Base-by-base conservation (phyloP, 495 filamentous ascomycete species). In the Penicillium salamii region DNA sequence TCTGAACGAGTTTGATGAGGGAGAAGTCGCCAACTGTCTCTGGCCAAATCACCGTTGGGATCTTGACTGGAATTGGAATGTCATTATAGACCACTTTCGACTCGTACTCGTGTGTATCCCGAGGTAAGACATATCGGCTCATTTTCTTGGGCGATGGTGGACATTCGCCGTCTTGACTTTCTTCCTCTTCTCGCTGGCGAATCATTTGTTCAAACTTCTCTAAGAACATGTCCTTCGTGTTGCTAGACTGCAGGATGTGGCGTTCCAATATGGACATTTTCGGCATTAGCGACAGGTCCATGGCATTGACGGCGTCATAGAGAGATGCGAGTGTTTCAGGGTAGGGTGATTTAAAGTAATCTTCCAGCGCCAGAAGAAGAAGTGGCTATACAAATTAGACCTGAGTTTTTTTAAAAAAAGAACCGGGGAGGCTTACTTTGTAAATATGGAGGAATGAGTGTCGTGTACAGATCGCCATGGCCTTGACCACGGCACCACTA, bases 381-480 rank as follows among this genome's bases (percentile, higher is more conserved):
- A 99, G 80, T 49, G 93, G 93, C 89, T 95, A 53, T 31, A 4
- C 19, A 48, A 17, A 59, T 70, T 46, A 69, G 62, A 46, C 50
- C 21, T 46, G 17, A 26, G 23, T 8, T 26, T 5, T 19, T 15
- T 23, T 2, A 5, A 7, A 29, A n/a, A 14, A 8, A 15, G 19
- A 7, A 26, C 31, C 11, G 18, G 4, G 14, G 9, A 42, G 52
- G 20, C 71, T 41, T 61, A 90, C 90, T 80, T 97, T 98, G 70
- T 97, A 98, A 48, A 98, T 97, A 67, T 98, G 92, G 42, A 98
- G 77, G 64, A 98, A 98, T n/a, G 93, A 91, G 73, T 98, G 93
- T 38, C 92, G 77, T 4, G 93, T 98, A 71, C 93, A 98, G 55
- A 98, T 97, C n/a, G 93, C 93, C 93, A 98, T 98, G 2, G 93